phyloP scores from a whole-genome alignment of 2,329 filamentous ascomycete species.

The Fusarium equiseti region DNA sequence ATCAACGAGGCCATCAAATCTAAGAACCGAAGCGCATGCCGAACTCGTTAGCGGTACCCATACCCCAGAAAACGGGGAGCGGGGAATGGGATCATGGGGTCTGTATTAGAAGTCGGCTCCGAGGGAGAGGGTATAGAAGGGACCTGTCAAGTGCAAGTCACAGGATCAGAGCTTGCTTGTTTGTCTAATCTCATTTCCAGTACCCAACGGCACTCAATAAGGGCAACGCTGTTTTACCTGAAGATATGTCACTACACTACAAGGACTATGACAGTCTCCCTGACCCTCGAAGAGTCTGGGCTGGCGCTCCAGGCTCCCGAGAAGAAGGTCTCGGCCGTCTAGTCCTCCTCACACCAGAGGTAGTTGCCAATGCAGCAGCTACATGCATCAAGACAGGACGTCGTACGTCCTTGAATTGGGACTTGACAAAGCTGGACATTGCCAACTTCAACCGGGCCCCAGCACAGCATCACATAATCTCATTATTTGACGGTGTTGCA shows the following conservation, averaged over 20 bases:
- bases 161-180: background rate
- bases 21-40: background rate
- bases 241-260: background rate
- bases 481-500: background rate
- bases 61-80: background rate
- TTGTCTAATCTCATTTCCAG: background rate
- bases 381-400: slow-evolving; percentile 8
- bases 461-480: slow-evolving; percentile 3
- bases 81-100: background rate
- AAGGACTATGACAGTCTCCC: background rate
- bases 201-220: background rate
- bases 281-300: background rate
- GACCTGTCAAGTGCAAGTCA: background rate
- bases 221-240: background rate
- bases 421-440: background rate
- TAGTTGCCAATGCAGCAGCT: slow-evolving; percentile 4
- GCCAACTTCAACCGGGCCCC: slow-evolving; percentile 17
- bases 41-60: background rate
- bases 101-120: background rate
- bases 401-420: slow-evolving; percentile 2
- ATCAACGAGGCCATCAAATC: rapidly evolving
- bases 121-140: background rate
- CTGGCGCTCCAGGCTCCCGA: background rate
- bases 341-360: slow-evolving; percentile 1
- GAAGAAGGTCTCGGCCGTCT: slow-evolving; percentile 5